phyloP scores from a whole-genome alignment of 306 rosid genomes.

The Sicyos baderoa region DNA sequence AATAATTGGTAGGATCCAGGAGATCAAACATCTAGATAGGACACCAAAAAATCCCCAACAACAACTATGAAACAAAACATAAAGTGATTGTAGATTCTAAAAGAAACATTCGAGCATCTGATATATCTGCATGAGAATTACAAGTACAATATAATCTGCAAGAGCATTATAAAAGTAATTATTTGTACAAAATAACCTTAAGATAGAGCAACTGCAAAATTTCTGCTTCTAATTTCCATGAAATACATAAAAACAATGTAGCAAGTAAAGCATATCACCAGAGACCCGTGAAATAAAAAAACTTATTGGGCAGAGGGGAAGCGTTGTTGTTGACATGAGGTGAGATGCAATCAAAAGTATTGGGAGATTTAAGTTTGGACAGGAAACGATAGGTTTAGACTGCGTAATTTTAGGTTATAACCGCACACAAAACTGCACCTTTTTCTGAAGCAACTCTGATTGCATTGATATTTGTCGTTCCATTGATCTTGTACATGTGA shows the following conservation, averaged over 20 bases:
- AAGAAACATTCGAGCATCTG: neutral
- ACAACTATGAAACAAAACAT: neutral
- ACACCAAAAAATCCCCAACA: too few relatives aligned
- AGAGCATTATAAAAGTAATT: neutral
- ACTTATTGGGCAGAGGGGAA: neutral
- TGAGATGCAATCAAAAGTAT: neutral
- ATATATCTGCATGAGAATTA: neutral
- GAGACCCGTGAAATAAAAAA: neutral
- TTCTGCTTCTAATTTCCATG: neutral
- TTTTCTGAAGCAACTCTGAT: constrained; percentile 81
- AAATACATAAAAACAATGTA: neutral
- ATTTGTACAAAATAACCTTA: neutral
- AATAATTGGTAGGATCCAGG: neutral
- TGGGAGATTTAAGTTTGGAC: neutral
- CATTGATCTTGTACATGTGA: constrained; percentile 87
- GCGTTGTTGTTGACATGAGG: neutral
- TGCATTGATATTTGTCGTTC: constrained; percentile 94
- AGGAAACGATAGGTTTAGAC: neutral
- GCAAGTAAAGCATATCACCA: neutral
- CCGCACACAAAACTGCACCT: constrained; percentile 37
- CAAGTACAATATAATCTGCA: neutral
- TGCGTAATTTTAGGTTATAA: neutral
- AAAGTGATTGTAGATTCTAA: neutral
- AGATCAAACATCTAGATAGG: constrained; percentile 2
- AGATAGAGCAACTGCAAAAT: neutral